phyloP scores from a whole-genome alignment of 257 asterid species.

The Gardenia jasminoides region DNA sequence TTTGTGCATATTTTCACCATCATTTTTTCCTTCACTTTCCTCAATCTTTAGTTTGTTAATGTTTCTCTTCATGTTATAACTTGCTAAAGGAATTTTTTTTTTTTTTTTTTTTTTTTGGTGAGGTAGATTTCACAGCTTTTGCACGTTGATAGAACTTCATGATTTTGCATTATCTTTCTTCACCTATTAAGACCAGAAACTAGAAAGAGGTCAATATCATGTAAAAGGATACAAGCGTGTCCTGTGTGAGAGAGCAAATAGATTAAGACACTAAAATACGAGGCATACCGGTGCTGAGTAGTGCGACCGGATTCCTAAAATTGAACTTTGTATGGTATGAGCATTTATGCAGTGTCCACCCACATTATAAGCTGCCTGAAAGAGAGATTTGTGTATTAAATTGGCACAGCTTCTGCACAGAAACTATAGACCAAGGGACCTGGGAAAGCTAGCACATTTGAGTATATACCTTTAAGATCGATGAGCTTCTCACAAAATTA shows the following conservation, averaged over 20 bases:
- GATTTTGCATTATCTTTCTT: background rate
- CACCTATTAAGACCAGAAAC: background rate
- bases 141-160: background rate
- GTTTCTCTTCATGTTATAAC: background rate
- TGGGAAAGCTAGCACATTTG: background rate
- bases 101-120: too few relatives aligned
- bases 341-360: slow-evolving; percentile 86
- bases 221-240: background rate
- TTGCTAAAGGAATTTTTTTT: background rate
- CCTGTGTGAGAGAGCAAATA: background rate
- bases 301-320: slow-evolving; percentile 77
- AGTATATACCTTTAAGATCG: slow-evolving; percentile 59
- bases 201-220: background rate
- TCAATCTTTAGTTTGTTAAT: background rate
- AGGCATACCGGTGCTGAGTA: slow-evolving; percentile 66
- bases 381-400: background rate
- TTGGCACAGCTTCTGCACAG: slow-evolving; percentile 13
- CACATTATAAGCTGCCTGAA: slow-evolving; percentile 82
- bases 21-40: background rate
- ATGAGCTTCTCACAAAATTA: slow-evolving; percentile 54
- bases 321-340: slow-evolving; percentile 67
- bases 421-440: slow-evolving; percentile 1
- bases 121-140: background rate
- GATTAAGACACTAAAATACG: background rate
- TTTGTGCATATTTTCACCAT: background rate